Conservation (phyloP, 2,329 filamentous ascomycete species). For the Taxawa tesnikishii region DNA sequence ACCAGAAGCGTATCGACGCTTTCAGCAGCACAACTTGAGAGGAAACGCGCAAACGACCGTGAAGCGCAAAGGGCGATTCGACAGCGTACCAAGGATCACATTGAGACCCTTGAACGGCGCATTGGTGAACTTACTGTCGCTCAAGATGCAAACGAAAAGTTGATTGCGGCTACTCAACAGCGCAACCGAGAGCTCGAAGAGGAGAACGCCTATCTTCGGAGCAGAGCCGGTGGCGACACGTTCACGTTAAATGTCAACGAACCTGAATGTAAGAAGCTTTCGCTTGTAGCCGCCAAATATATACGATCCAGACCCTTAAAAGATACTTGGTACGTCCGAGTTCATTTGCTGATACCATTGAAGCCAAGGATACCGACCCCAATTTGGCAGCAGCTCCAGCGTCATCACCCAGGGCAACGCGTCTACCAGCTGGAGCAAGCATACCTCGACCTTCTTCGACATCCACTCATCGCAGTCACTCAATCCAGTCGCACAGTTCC, state of each 20-base stretch:
- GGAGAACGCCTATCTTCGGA: constrained; percentile 40
- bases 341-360: too few species aligned
- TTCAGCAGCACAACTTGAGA: constrained; percentile 44
- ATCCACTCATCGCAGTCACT: constrained; percentile 1
- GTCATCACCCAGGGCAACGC: constrained; percentile 2
- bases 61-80: constrained; percentile 49
- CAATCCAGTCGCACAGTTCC: not conserved
- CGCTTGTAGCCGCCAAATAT: too few species aligned
- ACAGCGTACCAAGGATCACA: constrained; percentile 46
- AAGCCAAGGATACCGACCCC: too few species aligned
- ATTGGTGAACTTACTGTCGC: constrained; percentile 39
- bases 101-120: constrained; percentile 43
- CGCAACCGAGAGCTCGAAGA: constrained; percentile 42
- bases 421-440: constrained; percentile 2
- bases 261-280: constrained; percentile 2
- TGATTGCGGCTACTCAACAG: constrained; percentile 36
- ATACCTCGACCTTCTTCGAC: constrained; percentile 5
- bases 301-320: too few species aligned
- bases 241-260: constrained; percentile 12
- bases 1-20: constrained; percentile 45
- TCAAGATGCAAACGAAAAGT: constrained; percentile 33
- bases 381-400: constrained; percentile 2
- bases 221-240: constrained; percentile 34
- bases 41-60: constrained; percentile 48
- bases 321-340: too few species aligned